phyloP scores from a whole-genome alignment of 2,329 filamentous ascomycete species.

The Cladophialophora chaetospira region DNA sequence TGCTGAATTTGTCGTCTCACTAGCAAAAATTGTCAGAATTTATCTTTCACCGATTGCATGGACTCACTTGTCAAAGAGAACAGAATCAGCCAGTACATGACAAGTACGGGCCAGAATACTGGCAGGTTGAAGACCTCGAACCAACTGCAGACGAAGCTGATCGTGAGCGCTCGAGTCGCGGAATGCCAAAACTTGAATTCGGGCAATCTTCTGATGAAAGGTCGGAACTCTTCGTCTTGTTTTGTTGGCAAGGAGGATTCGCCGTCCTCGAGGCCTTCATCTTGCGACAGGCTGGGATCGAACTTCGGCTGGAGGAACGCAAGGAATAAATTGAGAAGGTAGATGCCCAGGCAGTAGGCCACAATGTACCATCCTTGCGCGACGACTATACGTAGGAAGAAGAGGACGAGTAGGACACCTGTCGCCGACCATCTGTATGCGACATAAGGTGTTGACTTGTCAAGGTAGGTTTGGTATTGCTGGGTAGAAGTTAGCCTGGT shows the following conservation, averaged over 20 bases:
- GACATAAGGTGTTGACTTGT: slow-evolving; percentile 87
- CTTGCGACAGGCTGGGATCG: slow-evolving; percentile 91
- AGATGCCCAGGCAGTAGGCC: slow-evolving; percentile 96
- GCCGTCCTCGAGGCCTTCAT: slow-evolving; percentile 96
- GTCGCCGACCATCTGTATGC: slow-evolving; percentile 89
- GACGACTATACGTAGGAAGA: slow-evolving; percentile 85
- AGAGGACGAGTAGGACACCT: slow-evolving; percentile 71
- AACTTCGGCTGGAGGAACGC: slow-evolving; percentile 98
- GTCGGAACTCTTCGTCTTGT: slow-evolving; percentile 95
- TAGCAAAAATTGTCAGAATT: slow-evolving; percentile 42
- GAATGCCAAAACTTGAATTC: slow-evolving; percentile 99
- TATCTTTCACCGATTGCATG: neutral
- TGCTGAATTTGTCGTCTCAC: slow-evolving; percentile 99
- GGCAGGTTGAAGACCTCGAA: slow-evolving; percentile 94
- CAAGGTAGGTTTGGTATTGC: slow-evolving; percentile 93
- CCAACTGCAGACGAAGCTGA: slow-evolving; percentile 87
- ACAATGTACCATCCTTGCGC: slow-evolving; percentile 99
- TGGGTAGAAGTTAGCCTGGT: slow-evolving; percentile 44
- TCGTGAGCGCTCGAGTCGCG: slow-evolving; percentile 80
- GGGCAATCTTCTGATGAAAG: slow-evolving; percentile 91
- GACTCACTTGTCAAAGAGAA: slow-evolving; percentile 93
- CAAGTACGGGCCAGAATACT: slow-evolving; percentile 97
- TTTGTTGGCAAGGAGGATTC: slow-evolving; percentile 76
- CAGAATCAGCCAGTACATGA: slow-evolving; percentile 98
- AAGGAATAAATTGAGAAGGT: slow-evolving; percentile 98